phyloP scores from a whole-genome alignment of 768 basidiomycete species.

The Phaffia australis region DNA sequence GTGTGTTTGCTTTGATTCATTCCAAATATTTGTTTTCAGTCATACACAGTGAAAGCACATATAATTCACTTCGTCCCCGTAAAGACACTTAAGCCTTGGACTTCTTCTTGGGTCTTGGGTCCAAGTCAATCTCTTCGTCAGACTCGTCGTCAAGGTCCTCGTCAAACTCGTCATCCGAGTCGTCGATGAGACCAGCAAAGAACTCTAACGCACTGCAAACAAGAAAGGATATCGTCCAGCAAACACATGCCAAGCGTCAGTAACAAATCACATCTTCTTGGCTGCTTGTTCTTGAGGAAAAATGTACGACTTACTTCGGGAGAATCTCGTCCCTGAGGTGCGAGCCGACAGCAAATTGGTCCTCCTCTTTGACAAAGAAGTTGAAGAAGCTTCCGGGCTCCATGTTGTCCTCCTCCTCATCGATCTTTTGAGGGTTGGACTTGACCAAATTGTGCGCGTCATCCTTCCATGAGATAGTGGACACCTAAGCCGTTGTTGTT shows the following conservation, averaged over 20 bases:
- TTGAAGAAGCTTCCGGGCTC: constrained; percentile 26
- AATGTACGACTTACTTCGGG: constrained; percentile 4
- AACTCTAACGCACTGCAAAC: constrained; percentile 11
- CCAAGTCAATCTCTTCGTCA: constrained; percentile 14
- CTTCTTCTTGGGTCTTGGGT: constrained; percentile 24
- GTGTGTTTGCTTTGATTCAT: too few relatives aligned
- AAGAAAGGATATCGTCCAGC: neutral
- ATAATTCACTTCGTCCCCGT: too few relatives aligned
- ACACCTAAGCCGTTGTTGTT: constrained; percentile 1
- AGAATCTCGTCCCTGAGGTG: constrained; percentile 20
- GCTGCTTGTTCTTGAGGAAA: too few relatives aligned
- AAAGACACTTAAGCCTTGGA: constrained; percentile 9
- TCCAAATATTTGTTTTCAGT: too few relatives aligned
- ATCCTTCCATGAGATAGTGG: constrained; percentile 24
- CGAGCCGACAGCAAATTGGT: constrained; percentile 16
- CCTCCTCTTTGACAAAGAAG: constrained; percentile 16
- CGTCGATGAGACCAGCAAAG: constrained; percentile 23
- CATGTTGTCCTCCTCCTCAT: constrained; percentile 19
- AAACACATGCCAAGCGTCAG: neutral
- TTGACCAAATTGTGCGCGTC: constrained; percentile 22
- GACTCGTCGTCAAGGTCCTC: constrained; percentile 16
- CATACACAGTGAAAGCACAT: too few relatives aligned
- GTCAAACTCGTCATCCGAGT: constrained; percentile 15
- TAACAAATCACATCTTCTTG: neutral
- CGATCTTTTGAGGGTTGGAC: constrained; percentile 7